Conservation (phyloP, 129 eudicot species). For the Smallanthus sonchifolius region DNA sequence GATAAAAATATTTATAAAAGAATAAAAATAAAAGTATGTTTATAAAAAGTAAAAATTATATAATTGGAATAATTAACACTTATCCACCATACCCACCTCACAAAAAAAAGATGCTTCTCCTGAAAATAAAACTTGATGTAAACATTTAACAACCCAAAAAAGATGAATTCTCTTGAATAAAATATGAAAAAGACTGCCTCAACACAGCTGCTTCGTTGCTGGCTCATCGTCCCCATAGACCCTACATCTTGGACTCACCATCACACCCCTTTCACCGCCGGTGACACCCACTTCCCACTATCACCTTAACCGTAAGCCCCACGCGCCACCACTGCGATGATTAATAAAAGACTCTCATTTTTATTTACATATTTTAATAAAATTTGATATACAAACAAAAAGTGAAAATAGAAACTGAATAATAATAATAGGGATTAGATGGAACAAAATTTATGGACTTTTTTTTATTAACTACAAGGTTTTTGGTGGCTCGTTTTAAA, state of each 20-base stretch:
- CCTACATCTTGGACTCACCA: constrained; percentile 30
- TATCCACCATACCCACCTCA: not conserved
- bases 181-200: constrained; percentile 18
- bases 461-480: too few species aligned
- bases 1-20: too few species aligned
- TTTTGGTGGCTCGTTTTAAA: too few species aligned
- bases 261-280: constrained; percentile 8
- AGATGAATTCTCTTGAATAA: not conserved
- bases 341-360: not conserved
- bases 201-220: constrained; percentile 40
- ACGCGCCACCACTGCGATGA: constrained; percentile 29
- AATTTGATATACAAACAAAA: constrained; percentile 8
- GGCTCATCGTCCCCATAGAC: constrained; percentile 28
- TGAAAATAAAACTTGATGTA: constrained; percentile 31
- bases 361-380: not conserved
- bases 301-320: not conserved
- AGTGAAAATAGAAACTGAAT: not conserved
- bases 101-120: not conserved
- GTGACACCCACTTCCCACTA: constrained; percentile 28
- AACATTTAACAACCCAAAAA: constrained; percentile 30
- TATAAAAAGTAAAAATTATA: too few species aligned
- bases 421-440: not conserved
- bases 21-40: too few species aligned
- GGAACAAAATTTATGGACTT: not conserved
- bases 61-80: not conserved